Evolutionary conservation across 441 rosid genomes (phyloP).

Genomic region (Populus hybrid): DNA sequence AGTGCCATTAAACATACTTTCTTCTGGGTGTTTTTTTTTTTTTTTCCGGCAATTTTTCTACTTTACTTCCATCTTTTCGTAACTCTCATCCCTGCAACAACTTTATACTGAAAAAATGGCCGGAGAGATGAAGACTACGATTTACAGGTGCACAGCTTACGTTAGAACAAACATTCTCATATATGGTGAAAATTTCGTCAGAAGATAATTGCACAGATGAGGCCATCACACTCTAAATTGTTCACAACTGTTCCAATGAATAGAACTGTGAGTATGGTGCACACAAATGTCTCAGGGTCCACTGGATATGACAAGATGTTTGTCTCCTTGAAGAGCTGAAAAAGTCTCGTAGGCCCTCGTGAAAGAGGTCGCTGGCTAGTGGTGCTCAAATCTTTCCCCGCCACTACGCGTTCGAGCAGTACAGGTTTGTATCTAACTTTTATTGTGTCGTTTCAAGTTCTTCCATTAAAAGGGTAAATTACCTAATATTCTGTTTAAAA

Average conservation of each 20-base stretch:
- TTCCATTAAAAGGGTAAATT: neutral
- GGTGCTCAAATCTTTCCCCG: neutral
- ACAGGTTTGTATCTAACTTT: no score
- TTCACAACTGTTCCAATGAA: no score
- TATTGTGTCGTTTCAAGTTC: neutral
- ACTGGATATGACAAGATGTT: conserved; percentile 24
- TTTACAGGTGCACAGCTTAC: neutral
- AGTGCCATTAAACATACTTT: neutral
- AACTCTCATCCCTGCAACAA: neutral
- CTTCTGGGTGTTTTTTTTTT: neutral
- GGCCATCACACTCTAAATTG: neutral
- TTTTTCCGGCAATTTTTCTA: neutral
- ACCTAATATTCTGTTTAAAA: no score
- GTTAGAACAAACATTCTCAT: neutral
- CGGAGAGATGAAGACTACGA: neutral
- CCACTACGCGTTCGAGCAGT: neutral
- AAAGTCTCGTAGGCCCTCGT: conserved; percentile 2
- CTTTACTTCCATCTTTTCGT: neutral
- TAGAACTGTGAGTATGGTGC: neutral
- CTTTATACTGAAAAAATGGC: neutral
- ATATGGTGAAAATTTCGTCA: neutral
- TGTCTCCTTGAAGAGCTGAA: conserved; percentile 30
- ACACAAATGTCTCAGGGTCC: conserved; percentile 21
- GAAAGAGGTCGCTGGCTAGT: neutral
- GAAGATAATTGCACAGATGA: neutral